Evolutionary conservation across 2,329 filamentous ascomycete genomes (phyloP), one percentile per base, ranked within the genome.

Genomic region (Sporothrix pallida): DNA sequence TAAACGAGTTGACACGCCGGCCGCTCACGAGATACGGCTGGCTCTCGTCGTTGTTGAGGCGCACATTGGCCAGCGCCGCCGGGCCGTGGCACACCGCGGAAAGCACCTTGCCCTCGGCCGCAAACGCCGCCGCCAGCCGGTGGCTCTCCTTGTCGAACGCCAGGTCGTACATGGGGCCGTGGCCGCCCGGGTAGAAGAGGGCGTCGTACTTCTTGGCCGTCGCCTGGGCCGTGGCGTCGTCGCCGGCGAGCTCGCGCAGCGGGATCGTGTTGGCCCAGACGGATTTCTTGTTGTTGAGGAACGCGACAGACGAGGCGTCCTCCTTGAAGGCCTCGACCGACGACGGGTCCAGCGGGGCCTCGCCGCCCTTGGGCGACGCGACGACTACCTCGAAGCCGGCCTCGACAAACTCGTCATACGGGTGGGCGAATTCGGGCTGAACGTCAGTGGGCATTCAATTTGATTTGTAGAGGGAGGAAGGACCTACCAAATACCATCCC

Each of bases 1-100:
- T 86, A 78, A 90, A 89, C 10, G 87, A 90, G 0, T 89, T 91
- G 31, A 89, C 88, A 63, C 85, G 82, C 78, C 86, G 86, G 62
- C 87, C 89, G 69, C 84, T 81, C 54, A 92, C 80, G 10, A 92
- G 81, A 70, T 84, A 83, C 5, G 17, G 15, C 20, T 31, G 65
- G 75, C 84, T 52, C 48, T 48, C 82, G 48, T 88, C 89, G 75
- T 86, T 76, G 77, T 85, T 87, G 50, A 88, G 90, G 58, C 50
- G 67, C 50, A 70, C 74, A 76, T 90, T 86, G 68, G 86, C 84
- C 17, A 93, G 83, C 13, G 87, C 91, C 3, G 87, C 87, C 2
- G 91, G 89, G 6, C 90, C 91, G 81, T 93, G 91, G 83, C 91
- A 93, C 63, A 93, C 90, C 3, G 91, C 89, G 0, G 88, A 83